phyloP scores from a whole-genome alignment of 768 basidiomycete genomes.

The Agaricus bisporus region DNA sequence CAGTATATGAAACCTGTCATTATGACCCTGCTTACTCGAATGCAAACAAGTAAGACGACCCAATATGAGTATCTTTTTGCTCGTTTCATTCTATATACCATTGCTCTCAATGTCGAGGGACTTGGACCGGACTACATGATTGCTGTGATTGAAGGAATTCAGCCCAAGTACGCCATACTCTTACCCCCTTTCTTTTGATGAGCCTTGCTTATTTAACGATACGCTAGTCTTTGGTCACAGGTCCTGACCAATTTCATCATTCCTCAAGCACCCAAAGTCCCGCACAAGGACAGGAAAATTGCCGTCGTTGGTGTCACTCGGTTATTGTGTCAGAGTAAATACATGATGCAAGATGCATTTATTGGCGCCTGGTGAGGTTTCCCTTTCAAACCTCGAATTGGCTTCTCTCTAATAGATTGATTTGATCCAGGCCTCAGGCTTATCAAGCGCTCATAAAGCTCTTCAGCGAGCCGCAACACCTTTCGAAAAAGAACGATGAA shows the following conservation, averaged over 20 bases:
- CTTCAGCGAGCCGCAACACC: slow-evolving; percentile 71
- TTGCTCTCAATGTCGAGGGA: slow-evolving; percentile 70
- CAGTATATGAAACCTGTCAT: slow-evolving; percentile 71
- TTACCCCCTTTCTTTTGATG: too few species aligned
- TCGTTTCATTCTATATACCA: slow-evolving; percentile 67
- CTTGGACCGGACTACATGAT: slow-evolving; percentile 78
- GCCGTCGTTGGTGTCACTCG: slow-evolving; percentile 75
- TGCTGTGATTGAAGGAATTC: slow-evolving; percentile 74
- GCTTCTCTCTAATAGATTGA: neutral
- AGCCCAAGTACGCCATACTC: slow-evolving; percentile 57
- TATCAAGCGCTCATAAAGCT: slow-evolving; percentile 72
- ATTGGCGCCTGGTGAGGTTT: slow-evolving; percentile 56
- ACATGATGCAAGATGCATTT: slow-evolving; percentile 63
- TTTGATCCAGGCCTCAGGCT: slow-evolving; percentile 49
- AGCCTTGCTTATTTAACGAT: neutral
- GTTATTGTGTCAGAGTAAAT: slow-evolving; percentile 66
- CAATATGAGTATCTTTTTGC: slow-evolving; percentile 81
- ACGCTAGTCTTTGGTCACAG: slow-evolving; percentile 63
- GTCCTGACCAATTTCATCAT: slow-evolving; percentile 71
- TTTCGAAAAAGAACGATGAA: slow-evolving; percentile 39
- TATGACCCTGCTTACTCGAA: slow-evolving; percentile 74
- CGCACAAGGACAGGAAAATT: slow-evolving; percentile 79
- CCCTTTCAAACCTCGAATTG: neutral
- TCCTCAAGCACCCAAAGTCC: slow-evolving; percentile 76
- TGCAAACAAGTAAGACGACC: slow-evolving; percentile 87